Base-by-base conservation (phyloP, 495 filamentous ascomycete species). In the Aspergillus funiculosus region DNA sequence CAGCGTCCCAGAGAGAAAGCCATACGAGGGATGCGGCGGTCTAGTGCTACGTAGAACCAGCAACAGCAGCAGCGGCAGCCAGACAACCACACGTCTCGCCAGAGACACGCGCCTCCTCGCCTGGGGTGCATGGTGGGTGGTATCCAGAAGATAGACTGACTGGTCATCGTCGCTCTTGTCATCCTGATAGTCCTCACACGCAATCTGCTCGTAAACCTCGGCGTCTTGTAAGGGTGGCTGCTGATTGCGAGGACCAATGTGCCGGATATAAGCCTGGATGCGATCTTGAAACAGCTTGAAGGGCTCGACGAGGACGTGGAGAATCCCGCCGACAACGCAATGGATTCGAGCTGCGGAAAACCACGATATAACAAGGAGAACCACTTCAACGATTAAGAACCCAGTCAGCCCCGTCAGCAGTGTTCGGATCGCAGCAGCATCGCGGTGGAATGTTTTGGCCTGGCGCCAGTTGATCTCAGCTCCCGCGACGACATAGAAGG, bases 391-490 rank as follows among this genome's bases (percentile, higher is more conserved):
- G 34, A 67, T 63, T 1, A 66, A 37, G 14, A 65, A 63, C n/a
- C 63, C 62, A 19, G 62, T 63, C 36, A 69, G 36, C n/a, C 66
- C 66, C 19, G 66, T 64, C 5, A 69, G 56, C 1, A 69, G 44
- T 8, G 64, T 67, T 20, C 60, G 56, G 26, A 65, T 56, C 20
- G 62, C 61, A 14, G 66, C 63, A 3, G 66, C 60, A 49, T 69
- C 63, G 25, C 50, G 50, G 38, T 63, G 59, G 48, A 66, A 61
- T 22, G 54, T 50, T 17, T 51, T 56, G 25, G 62, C 63, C 31
- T 67, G 64, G 38, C 56, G 55, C 66, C 66, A 69, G 55, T 69
- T 64, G 25, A 69, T 67, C 34, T 69, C 66, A 11, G 66, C 64
- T 5, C 66, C 63, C 30, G 59, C 63, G 1, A 57, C 53, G 39